These are phyloP conservation scores for Arachnopeziza araneosa DNA, from an alignment of 2,329 filamentous ascomycete species.

Conservation along the genomic window DNA sequence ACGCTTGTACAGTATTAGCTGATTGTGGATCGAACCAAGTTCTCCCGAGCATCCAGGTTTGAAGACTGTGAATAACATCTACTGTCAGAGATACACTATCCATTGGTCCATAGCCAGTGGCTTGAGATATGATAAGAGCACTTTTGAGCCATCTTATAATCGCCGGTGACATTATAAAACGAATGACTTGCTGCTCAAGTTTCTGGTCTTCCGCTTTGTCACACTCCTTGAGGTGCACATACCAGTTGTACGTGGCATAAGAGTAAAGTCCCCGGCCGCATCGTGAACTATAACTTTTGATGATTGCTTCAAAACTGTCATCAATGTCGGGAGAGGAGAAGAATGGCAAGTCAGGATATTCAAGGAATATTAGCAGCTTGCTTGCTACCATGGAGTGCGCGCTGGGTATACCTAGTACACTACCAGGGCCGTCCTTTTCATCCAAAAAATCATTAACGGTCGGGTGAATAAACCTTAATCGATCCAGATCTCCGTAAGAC, in stretches of 20 bases:
- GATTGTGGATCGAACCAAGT: neutral
- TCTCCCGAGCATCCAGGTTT: neutral
- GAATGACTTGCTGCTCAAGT: neutral
- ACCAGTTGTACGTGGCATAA: too few relatives aligned
- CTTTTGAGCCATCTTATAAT: neutral
- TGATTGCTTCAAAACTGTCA: too few relatives aligned
- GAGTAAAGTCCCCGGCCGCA: too few relatives aligned
- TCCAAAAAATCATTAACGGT: too few relatives aligned
- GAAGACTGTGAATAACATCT: conserved; percentile 1
- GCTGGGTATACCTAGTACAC: neutral
- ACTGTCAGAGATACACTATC: conserved; percentile 1
- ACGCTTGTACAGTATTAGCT: neutral
- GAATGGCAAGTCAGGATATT: neutral
- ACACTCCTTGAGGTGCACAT: too few relatives aligned
- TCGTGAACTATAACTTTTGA: too few relatives aligned
- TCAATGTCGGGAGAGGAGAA: neutral
- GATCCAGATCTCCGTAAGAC: too few relatives aligned
- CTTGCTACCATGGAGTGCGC: neutral
- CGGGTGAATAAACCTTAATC: too few relatives aligned
- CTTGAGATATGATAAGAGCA: neutral
- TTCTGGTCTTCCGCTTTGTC: too few relatives aligned
- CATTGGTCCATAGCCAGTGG: neutral
- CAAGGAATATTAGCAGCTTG: neutral
- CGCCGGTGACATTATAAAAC: neutral
- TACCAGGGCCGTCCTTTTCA: neutral